These are phyloP conservation scores for Ogataea chonburiensis DNA, from an alignment of 805 yeast species.

Conservation along the genomic window DNA sequence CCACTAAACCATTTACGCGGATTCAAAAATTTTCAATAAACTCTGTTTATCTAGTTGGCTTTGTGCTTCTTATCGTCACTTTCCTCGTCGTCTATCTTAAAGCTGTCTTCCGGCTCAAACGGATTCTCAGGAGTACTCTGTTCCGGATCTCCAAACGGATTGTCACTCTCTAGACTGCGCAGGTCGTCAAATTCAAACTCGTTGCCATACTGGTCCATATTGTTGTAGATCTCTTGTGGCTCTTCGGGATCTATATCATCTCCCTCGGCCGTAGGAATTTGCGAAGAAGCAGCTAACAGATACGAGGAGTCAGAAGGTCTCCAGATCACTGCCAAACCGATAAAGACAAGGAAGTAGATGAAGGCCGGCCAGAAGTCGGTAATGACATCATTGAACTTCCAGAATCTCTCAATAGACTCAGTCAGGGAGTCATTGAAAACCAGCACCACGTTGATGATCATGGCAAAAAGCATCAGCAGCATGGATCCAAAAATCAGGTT, in stretches of 20 bases:
- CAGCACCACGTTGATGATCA: constrained; percentile 66
- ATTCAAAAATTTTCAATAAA: background rate
- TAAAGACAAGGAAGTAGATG: constrained; percentile 79
- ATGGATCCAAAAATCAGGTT: constrained; percentile 72
- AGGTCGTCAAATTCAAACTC: constrained; percentile 62
- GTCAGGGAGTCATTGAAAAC: constrained; percentile 71
- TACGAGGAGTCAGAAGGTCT: constrained; percentile 96
- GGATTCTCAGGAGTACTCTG: constrained; percentile 27
- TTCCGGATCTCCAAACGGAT: constrained; percentile 30
- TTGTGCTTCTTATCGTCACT: constrained; percentile 12
- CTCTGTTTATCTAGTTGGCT: constrained; percentile 4
- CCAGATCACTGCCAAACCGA: constrained; percentile 88
- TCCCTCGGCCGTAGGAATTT: constrained; percentile 67
- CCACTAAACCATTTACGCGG: constrained; percentile 31
- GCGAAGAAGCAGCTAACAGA: constrained; percentile 91
- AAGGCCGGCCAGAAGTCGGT: constrained; percentile 95
- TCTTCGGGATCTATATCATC: constrained; percentile 40
- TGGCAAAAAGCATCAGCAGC: constrained; percentile 65
- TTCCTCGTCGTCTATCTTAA: constrained; percentile 33
- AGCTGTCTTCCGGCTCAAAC: constrained; percentile 32
- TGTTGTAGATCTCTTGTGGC: constrained; percentile 27
- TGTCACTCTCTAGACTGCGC: constrained; percentile 46
- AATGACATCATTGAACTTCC: constrained; percentile 89
- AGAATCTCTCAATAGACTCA: constrained; percentile 78
- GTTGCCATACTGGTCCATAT: constrained; percentile 41